Conservation (phyloP, 2,329 filamentous ascomycete genomes). For the Trichoderma guizhouense region DNA sequence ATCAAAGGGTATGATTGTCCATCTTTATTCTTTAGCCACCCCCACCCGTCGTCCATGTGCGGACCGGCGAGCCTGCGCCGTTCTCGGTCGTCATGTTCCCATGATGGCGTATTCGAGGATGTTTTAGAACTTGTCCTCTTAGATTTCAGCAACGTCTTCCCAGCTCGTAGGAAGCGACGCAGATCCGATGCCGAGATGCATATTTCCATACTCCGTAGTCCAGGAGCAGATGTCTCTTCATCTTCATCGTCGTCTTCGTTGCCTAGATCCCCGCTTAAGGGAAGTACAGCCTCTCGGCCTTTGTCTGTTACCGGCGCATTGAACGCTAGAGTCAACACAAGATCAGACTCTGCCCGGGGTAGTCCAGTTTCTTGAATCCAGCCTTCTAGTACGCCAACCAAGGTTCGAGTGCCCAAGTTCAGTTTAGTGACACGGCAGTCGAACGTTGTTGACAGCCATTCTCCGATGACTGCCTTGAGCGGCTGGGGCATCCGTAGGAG, state of each 20-base stretch:
- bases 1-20: slow-evolving; percentile 41
- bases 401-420: slow-evolving; percentile 47
- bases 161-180: slow-evolving; percentile 43
- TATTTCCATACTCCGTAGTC: slow-evolving; percentile 48
- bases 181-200: slow-evolving; percentile 49
- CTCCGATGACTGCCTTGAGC: slow-evolving; percentile 46
- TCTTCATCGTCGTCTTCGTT: slow-evolving; percentile 23
- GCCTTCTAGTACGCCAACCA: slow-evolving; percentile 48
- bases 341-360: slow-evolving; percentile 39
- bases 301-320: slow-evolving; percentile 35
- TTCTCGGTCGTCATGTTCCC: slow-evolving; percentile 35
- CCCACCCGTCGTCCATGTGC: slow-evolving; percentile 52
- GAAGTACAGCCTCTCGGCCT: not conserved
- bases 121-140: slow-evolving; percentile 10
- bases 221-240: slow-evolving; percentile 23
- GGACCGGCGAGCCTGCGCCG: slow-evolving; percentile 46
- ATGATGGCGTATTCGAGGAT: slow-evolving; percentile 21
- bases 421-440: slow-evolving; percentile 55
- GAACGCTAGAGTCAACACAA: slow-evolving; percentile 51
- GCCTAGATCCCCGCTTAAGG: not conserved
- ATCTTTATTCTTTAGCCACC: slow-evolving; percentile 38
- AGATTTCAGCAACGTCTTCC: slow-evolving; percentile 25
- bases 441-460: slow-evolving; percentile 52
- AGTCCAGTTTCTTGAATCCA: slow-evolving; percentile 45
- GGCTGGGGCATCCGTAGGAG: slow-evolving; percentile 54